Evolutionary conservation across 306 rosid genomes (phyloP).

Genomic region (Castanospermum australe): DNA sequence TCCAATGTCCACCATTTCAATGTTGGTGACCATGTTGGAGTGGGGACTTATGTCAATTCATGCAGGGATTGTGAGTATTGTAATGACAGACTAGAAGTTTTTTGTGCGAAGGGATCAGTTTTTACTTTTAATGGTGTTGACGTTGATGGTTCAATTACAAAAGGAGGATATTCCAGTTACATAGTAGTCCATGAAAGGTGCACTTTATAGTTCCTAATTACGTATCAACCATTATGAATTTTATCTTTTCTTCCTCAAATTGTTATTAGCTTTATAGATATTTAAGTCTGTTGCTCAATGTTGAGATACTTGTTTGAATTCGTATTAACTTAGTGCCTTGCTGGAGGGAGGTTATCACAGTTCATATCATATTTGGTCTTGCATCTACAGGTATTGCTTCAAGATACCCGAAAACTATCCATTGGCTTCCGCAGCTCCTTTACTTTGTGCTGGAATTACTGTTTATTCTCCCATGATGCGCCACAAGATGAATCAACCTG

Average conservation of each 20-base stretch:
- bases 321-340: neutral
- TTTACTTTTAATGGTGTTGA: conserved; percentile 52
- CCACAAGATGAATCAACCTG: conserved; percentile 73
- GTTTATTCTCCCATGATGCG: conserved; percentile 71
- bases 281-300: neutral
- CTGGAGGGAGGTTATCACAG: neutral
- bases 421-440: conserved; percentile 73
- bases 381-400: conserved; percentile 59
- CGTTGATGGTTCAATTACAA: conserved; percentile 60
- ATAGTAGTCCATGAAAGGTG: conserved; percentile 68
- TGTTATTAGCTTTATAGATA: neutral
- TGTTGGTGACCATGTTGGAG: conserved; percentile 84
- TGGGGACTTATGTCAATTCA: conserved; percentile 73
- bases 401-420: conserved; percentile 62
- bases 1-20: conserved; percentile 54
- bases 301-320: neutral
- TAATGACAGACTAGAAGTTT: conserved; percentile 44
- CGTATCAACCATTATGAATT: neutral
- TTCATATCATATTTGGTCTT: conserved; percentile 5
- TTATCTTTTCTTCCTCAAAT: neutral
- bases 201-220: neutral
- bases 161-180: conserved; percentile 68
- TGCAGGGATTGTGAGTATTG: conserved; percentile 70
- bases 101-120: conserved; percentile 48
- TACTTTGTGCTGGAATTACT: conserved; percentile 81